Evolutionary conservation across 2,329 filamentous ascomycete species (phyloP), one percentile per base, ranked within the genome.

Genomic region (Pyrenophora teres): DNA sequence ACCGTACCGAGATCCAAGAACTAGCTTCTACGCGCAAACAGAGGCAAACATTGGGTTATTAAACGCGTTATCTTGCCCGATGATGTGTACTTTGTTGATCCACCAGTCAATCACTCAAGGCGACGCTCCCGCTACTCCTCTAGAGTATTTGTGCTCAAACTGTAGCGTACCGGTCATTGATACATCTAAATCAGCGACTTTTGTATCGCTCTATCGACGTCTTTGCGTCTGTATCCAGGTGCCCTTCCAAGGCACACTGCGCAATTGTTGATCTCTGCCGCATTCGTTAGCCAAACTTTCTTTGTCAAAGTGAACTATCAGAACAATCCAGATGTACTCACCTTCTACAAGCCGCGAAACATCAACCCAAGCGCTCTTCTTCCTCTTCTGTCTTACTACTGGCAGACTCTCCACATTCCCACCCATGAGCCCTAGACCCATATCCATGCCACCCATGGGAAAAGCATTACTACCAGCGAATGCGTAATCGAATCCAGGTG

Each of bases 181-280:
- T 4, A 23, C 3, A 57, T 56, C 18, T 63, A 47, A 35, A 76
- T 64, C 46, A 76, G 57, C 23, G 73, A 60, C 39, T 66, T 56
- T 31, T 62, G 57, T 41, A 80, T 65, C 13, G 76, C 77, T 35
- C 60, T 47, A 61, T 79, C 77, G 12, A 79, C 69, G 59, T 78
- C 74, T 38, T 70, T 70, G 40, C 72, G 67, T 52, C 75, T 69
- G 52, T 76, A 79, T 1, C 77, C 77, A 3, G 77, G 76, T 7
- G 73, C 63, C 27, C 76, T 69, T n/a, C 76, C 77, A 8, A 79
- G 66, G 54, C 77, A 80, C 19, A 77, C 69, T 15, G 60, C 70
- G 25, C 69, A 64, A 30, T 68, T 69, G 47, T 74, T 67, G 7
- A 76, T 54, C 27, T 68, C 74, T 76, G 43, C 25, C 15, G 35